Evolutionary conservation across 2,329 filamentous ascomycete species (phyloP).

Genomic region (Botrytis elliptica): DNA sequence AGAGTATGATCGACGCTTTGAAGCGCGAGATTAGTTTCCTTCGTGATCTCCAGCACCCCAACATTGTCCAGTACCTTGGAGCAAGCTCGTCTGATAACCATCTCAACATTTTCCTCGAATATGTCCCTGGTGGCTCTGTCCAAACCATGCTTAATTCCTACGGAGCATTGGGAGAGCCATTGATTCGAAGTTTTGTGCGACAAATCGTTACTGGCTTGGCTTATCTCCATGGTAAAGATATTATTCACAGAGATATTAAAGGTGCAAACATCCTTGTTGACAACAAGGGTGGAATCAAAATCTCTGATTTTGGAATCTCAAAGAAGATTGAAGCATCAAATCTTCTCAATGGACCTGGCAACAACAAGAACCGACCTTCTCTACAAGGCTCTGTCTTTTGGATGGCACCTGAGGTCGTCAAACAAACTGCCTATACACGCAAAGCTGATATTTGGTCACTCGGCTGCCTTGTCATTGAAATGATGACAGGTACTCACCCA

Average conservation of each 20-base stretch:
- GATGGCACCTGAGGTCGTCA: conserved; percentile 99
- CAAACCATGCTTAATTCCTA: conserved; percentile 99
- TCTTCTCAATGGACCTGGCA: conserved; percentile 66
- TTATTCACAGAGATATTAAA: conserved; percentile 99
- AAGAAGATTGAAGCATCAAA: conserved; percentile 95
- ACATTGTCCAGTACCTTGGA: conserved; percentile 97
- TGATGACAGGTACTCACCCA: conserved; percentile 96
- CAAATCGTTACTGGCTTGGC: conserved; percentile 92
- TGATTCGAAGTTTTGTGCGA: conserved; percentile 94
- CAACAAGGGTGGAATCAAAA: conserved; percentile 98
- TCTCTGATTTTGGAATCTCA: conserved; percentile 97
- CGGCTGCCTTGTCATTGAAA: conserved; percentile 94
- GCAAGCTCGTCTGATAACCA: conserved; percentile 88
- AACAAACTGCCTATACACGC: conserved; percentile 95
- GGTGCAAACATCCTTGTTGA: conserved; percentile 98
- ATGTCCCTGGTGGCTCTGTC: conserved; percentile 94
- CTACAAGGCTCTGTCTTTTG: conserved; percentile 97
- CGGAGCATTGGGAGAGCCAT: conserved; percentile 85
- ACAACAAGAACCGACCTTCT: conserved; percentile 70
- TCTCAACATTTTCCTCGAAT: conserved; percentile 99
- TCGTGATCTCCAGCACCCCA: conserved; percentile 89
- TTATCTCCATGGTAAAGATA: conserved; percentile 90
- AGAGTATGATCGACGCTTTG: conserved; percentile 95
- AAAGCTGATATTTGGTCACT: conserved; percentile 99
- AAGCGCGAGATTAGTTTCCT: conserved; percentile 95